Conservation (phyloP, 768 basidiomycete genomes). For the Pulveroboletus sp. region DNA sequence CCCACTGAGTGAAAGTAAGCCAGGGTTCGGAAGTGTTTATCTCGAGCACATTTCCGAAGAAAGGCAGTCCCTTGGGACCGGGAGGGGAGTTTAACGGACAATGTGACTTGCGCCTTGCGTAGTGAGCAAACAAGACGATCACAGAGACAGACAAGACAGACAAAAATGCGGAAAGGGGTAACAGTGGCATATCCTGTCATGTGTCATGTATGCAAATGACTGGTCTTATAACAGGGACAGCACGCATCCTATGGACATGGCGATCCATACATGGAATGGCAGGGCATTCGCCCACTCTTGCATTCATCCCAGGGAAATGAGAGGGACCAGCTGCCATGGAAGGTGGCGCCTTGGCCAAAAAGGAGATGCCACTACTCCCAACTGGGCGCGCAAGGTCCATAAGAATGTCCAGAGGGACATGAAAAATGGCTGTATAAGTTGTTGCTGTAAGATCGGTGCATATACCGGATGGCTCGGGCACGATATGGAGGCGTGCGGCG, state of each 20-base stretch:
- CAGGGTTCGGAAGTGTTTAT: constrained; percentile 27
- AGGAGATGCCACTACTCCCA: not conserved
- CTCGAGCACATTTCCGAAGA: constrained; percentile 28
- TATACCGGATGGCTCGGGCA: not conserved
- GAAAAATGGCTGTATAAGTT: not conserved
- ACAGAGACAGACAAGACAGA: constrained; percentile 2
- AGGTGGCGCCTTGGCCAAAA: not conserved
- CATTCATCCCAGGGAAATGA: constrained; percentile 11
- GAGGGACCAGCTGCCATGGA: too few species aligned
- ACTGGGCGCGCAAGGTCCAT: not conserved
- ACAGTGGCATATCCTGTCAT: constrained; percentile 2
- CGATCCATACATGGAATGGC: constrained; percentile 7
- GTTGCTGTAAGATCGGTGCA: constrained; percentile 1
- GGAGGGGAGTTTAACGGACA: constrained; percentile 20
- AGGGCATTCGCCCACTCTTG: constrained; percentile 7
- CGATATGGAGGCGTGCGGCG: not conserved
- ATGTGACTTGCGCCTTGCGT: constrained; percentile 11
- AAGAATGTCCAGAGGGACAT: too few species aligned
- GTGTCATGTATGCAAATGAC: not conserved
- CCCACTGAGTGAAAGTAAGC: constrained; percentile 34
- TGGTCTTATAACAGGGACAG: constrained; percentile 15
- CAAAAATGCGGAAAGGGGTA: constrained; percentile 7
- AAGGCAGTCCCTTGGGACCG: constrained; percentile 30
- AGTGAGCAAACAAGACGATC: constrained; percentile 7
- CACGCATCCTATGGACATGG: not conserved